Percentiles rank a stretch among this genome's conserved stretches.
Conservation (phyloP, 257 asterid genomes). For the Solanum gandarillasii region DNA sequence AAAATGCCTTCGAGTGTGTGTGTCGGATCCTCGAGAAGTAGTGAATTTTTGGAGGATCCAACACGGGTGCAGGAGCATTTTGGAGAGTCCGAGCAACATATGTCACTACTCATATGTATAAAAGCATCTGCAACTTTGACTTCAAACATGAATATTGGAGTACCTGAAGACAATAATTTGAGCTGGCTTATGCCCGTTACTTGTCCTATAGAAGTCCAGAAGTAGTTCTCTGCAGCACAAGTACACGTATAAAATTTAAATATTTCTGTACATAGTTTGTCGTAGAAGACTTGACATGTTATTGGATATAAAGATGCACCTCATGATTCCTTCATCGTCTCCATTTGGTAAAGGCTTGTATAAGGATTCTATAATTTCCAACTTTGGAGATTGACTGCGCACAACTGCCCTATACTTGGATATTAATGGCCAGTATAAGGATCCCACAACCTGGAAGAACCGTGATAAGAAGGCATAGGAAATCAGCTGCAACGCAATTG, state of each 20-base stretch:
- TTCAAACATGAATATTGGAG: not conserved
- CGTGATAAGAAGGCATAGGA: not conserved
- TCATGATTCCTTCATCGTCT: constrained; percentile 82
- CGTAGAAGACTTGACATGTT: not conserved
- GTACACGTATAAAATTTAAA: constrained; percentile 4
- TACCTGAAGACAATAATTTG: constrained; percentile 89
- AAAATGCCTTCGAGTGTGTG: not conserved
- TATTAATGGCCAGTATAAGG: constrained; percentile 84
- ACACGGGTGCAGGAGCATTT: not conserved
- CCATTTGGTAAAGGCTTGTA: constrained; percentile 80
- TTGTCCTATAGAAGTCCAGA: constrained; percentile 63
- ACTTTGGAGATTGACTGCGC: constrained; percentile 68
- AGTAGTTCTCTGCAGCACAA: constrained; percentile 70
- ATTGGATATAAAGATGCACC: constrained; percentile 17
- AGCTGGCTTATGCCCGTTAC: constrained; percentile 65
- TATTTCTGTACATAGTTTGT: not conserved
- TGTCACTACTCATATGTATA: not conserved
- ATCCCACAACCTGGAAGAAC: constrained; percentile 72
- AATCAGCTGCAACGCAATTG: not conserved
- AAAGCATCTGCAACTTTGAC: not conserved
- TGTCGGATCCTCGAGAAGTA: not conserved
- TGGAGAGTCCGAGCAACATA: not conserved
- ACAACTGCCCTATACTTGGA: constrained; percentile 92
- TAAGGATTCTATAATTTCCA: constrained; percentile 78
- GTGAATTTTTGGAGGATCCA: not conserved